phyloP scores from a whole-genome alignment of 106 monocot genomes.

The Phalaenopsis aphrodite region DNA sequence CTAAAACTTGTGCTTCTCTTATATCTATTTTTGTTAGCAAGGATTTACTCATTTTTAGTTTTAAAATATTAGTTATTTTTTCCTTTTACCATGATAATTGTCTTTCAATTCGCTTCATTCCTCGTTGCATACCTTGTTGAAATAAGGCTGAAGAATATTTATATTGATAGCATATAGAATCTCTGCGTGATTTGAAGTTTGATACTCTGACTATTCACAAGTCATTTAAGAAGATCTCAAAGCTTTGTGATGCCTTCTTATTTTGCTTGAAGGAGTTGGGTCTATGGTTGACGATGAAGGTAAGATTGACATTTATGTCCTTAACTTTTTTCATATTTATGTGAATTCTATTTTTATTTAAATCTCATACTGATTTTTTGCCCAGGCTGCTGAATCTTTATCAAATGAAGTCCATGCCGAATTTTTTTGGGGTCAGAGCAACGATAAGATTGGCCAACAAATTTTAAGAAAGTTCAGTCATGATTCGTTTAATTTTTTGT shows the following conservation, averaged over 20 bases:
- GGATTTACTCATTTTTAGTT: neutral
- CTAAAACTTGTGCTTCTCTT: neutral
- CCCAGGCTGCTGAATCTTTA: conserved; percentile 44
- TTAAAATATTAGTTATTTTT: neutral
- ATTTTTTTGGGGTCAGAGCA: conserved; percentile 44
- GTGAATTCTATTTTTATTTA: neutral
- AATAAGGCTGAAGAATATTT: neutral
- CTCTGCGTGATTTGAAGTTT: conserved; percentile 17
- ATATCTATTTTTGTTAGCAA: neutral
- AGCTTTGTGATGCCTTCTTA: conserved; percentile 26
- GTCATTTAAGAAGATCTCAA: conserved; percentile 28
- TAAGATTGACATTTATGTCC: conserved; percentile 4
- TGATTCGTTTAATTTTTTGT: conserved; percentile 25
- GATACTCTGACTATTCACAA: conserved; percentile 14
- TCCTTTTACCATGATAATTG: neutral
- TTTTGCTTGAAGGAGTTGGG: conserved; percentile 54
- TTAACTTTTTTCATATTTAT: neutral
- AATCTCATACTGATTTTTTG: neutral
- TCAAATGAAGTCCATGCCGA: conserved; percentile 29
- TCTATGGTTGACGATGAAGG: conserved; percentile 44
- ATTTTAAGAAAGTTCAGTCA: conserved; percentile 32
- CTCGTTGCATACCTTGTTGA: neutral
- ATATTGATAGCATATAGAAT: conserved; percentile 35
- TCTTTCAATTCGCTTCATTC: neutral
- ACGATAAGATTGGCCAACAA: conserved; percentile 20